These are phyloP conservation scores for Talaromyces piceae DNA, from an alignment of 2,329 filamentous ascomycete species.

Conservation along the genomic window DNA sequence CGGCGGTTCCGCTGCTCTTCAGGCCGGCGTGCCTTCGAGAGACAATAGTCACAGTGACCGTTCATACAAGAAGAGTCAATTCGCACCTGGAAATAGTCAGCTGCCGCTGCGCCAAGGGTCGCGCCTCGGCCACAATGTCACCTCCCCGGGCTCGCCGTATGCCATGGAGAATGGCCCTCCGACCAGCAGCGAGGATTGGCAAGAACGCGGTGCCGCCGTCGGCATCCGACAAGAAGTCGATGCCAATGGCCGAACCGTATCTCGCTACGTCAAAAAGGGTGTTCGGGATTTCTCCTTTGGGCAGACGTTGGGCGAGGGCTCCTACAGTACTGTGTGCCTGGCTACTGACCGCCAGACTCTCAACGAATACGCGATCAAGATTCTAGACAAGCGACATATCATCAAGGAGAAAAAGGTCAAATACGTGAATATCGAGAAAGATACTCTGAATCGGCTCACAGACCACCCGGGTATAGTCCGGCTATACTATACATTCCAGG, in stretches of 20 bases:
- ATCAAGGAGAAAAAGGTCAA: conserved; percentile 99
- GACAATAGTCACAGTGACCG: conserved; percentile 64
- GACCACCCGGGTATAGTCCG: conserved; percentile 95
- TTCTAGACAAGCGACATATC: conserved; percentile 95
- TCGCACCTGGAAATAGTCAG: conserved; percentile 51
- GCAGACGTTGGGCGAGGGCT: conserved; percentile 83
- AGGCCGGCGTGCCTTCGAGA: conserved; percentile 55
- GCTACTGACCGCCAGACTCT: conserved; percentile 89
- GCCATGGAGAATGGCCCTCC: conserved; percentile 50
- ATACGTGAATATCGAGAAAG: conserved; percentile 99
- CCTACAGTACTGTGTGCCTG: conserved; percentile 91
- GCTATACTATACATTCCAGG: conserved; percentile 97
- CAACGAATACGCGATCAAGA: conserved; percentile 97
- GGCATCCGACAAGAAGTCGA: conserved; percentile 76
- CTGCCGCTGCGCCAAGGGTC: conserved; percentile 71
- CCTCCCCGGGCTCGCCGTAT: conserved; percentile 40
- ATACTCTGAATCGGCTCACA: conserved; percentile 89
- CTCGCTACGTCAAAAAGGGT: conserved; percentile 87
- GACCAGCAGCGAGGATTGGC: conserved; percentile 83
- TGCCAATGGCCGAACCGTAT: conserved; percentile 70
- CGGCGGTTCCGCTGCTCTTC: conserved; percentile 51
- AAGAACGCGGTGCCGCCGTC: conserved; percentile 86
- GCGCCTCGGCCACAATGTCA: conserved; percentile 53
- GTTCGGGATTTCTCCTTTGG: conserved; percentile 96
- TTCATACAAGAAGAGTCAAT: conserved; percentile 57